Evolutionary conservation across 1,284 basidiomycete genomes (phyloP).

Genomic region (Sporisorium graminicola): DNA sequence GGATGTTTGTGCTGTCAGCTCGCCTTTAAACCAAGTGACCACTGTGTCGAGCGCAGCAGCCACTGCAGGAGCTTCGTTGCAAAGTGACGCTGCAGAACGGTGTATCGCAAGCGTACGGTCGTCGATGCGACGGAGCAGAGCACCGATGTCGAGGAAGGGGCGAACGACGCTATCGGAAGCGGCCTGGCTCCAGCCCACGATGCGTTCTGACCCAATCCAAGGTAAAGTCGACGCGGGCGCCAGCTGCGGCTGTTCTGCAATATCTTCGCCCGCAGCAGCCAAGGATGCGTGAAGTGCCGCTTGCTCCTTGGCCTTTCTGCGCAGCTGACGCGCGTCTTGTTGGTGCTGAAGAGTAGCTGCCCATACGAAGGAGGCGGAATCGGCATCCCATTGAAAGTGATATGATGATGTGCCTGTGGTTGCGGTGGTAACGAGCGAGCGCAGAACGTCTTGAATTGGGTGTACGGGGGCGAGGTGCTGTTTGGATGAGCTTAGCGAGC

Average conservation of each 20-base stretch:
- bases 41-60: slow-evolving; percentile 44
- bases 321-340: slow-evolving; percentile 17
- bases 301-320: slow-evolving; percentile 34
- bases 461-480: slow-evolving; percentile 45
- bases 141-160: slow-evolving; percentile 41
- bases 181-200: slow-evolving; percentile 37
- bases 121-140: slow-evolving; percentile 48
- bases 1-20: slow-evolving; percentile 29
- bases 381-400: slow-evolving; percentile 51
- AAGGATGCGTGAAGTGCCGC: slow-evolving; percentile 20
- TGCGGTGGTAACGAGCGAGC: slow-evolving; percentile 39
- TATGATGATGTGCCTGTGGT: slow-evolving; percentile 43
- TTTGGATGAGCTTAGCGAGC: background rate
- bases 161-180: slow-evolving; percentile 40
- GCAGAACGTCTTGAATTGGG: slow-evolving; percentile 24
- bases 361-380: slow-evolving; percentile 43
- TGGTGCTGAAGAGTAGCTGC: slow-evolving; percentile 29
- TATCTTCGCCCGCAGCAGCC: slow-evolving; percentile 17
- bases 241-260: background rate
- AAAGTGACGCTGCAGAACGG: slow-evolving; percentile 10
- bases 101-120: slow-evolving; percentile 32
- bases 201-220: slow-evolving; percentile 46
- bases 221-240: slow-evolving; percentile 20
- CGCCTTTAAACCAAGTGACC: slow-evolving; percentile 46
- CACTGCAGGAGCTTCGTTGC: slow-evolving; percentile 48